Evolutionary conservation across 345 rosid species (phyloP).

Genomic region (Rhodomyrtus tomentosa): DNA sequence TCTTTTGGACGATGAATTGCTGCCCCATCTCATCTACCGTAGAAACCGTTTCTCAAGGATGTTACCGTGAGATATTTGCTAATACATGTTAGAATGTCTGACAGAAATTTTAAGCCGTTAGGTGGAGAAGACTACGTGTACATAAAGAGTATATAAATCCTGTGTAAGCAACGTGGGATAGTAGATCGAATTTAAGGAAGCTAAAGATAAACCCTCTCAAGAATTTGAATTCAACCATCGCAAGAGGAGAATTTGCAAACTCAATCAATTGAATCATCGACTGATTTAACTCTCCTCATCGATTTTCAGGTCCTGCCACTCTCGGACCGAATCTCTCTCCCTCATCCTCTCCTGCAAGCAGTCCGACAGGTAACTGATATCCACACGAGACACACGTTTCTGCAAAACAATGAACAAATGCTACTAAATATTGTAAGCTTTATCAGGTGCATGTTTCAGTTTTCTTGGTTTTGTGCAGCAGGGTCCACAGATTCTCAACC

Average conservation of each 20-base stretch:
- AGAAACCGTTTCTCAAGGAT: not conserved
- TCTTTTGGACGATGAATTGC: not conserved
- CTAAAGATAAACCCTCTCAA: not conserved
- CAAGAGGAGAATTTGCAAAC: not conserved
- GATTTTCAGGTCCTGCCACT: conserved; percentile 37
- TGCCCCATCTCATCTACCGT: not conserved
- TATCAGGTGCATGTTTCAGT: not conserved
- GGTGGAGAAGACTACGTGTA: not conserved
- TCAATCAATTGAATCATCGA: not conserved
- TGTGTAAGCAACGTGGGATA: not conserved
- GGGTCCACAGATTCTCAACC: conserved; percentile 49
- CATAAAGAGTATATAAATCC: not conserved
- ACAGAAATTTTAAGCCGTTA: too few species aligned
- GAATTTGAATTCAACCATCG: not conserved
- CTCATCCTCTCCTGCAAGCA: conserved; percentile 24
- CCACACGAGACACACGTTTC: not conserved
- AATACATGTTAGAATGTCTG: too few species aligned
- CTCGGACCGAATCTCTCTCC: conserved; percentile 43
- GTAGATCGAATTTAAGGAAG: not conserved
- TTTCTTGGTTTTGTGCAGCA: not conserved
- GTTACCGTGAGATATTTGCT: not conserved
- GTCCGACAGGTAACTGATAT: conserved; percentile 27
- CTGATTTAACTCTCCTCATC: not conserved
- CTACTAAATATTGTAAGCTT: not conserved
- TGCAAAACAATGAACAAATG: not conserved